Percentiles rank a stretch among this genome's conserved stretches.
Evolutionary conservation across 2,329 filamentous ascomycete genomes (phyloP).

Genomic region (Arachnomyces sp.): DNA sequence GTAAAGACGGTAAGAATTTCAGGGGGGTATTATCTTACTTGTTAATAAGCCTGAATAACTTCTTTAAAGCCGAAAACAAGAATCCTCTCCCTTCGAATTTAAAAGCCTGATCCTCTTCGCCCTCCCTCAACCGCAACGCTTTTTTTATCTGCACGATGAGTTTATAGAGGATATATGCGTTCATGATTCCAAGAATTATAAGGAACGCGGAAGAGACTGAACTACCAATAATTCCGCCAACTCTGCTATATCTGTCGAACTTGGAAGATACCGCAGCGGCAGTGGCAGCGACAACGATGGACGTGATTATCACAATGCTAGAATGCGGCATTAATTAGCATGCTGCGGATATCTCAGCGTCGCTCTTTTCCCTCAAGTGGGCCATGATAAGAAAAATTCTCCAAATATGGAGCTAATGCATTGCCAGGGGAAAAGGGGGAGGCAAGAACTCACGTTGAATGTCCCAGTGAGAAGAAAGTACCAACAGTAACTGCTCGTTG

Average conservation of each 20-base stretch:
- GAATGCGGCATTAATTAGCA: constrained; percentile 6
- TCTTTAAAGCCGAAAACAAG: constrained; percentile 61
- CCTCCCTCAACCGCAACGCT: constrained; percentile 45
- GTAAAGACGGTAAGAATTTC: neutral
- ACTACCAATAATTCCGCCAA: constrained; percentile 85
- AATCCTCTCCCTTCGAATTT: constrained; percentile 70
- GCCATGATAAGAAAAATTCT: constrained; percentile 2
- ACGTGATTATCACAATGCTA: constrained; percentile 77
- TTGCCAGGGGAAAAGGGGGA: too few species aligned
- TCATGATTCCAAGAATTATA: constrained; percentile 72
- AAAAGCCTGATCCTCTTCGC: constrained; percentile 46
- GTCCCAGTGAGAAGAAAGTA: constrained; percentile 87
- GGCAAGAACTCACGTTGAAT: constrained; percentile 56
- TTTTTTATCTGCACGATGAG: constrained; percentile 60
- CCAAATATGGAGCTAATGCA: neutral
- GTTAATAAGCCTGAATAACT: constrained; percentile 65
- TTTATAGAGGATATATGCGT: constrained; percentile 75
- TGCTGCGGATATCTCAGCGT: neutral
- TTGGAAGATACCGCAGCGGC: constrained; percentile 70
- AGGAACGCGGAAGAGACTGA: constrained; percentile 77
- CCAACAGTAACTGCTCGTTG: constrained; percentile 85
- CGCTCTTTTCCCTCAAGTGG: neutral
- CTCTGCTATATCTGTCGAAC: constrained; percentile 68
- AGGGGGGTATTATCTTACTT: constrained; percentile 22
- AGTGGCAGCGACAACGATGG: constrained; percentile 83